Conservation (phyloP, 257 asterid species). For the Sherardia arvensis region DNA sequence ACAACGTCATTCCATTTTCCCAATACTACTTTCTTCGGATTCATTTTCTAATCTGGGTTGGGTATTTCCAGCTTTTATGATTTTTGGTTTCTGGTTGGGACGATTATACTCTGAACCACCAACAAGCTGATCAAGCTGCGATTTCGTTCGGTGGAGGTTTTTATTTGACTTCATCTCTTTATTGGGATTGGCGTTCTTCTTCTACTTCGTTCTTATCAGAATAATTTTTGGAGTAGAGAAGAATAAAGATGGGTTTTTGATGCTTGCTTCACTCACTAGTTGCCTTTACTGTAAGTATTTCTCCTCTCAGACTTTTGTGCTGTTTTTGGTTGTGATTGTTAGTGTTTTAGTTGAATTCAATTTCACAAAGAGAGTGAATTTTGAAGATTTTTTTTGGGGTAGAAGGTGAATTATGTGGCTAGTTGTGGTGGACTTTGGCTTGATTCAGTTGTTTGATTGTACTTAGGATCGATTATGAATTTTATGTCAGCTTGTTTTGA, state of each 20-base stretch:
- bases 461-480: neutral
- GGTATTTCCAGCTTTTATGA: neutral
- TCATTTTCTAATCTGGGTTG: constrained; percentile 6
- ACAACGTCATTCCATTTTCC: constrained; percentile 16
- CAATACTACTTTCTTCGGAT: constrained; percentile 1
- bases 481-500: neutral
- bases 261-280: neutral
- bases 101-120: neutral
- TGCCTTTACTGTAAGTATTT: neutral
- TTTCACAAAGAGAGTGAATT: neutral
- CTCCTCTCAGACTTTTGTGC: neutral
- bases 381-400: neutral
- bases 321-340: neutral
- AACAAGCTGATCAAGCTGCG: neutral
- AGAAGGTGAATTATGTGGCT: neutral
- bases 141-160: neutral
- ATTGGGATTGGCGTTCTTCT: neutral
- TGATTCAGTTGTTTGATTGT: neutral
- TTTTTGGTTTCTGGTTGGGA: neutral
- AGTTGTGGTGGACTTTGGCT: neutral
- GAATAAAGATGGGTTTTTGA: neutral
- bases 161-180: neutral
- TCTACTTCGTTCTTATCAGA: too few relatives aligned
- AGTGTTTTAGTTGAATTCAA: neutral
- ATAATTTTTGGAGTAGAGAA: neutral